Conservation (phyloP, 2,329 filamentous ascomycete species). For the Aspergillus ustus region DNA sequence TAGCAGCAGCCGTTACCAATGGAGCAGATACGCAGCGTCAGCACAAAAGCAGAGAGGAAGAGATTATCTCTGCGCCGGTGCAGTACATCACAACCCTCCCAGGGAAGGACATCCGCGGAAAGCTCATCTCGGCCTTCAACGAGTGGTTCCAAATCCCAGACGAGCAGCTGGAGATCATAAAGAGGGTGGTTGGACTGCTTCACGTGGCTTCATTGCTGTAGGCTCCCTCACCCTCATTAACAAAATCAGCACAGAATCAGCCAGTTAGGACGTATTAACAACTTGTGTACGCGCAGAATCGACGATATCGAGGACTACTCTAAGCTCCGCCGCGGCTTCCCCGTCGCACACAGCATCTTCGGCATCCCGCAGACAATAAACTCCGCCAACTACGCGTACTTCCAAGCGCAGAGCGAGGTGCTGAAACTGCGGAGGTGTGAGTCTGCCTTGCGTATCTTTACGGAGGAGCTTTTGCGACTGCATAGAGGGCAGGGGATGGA, state of each 20-base stretch:
- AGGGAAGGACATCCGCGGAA: constrained; percentile 49
- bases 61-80: constrained; percentile 5
- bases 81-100: constrained; percentile 24
- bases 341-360: constrained; percentile 55
- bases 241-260: too few species aligned
- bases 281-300: constrained; percentile 33
- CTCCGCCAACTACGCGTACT: constrained; percentile 50
- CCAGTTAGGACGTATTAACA: background rate
- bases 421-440: constrained; percentile 34
- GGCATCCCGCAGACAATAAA: constrained; percentile 56
- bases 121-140: constrained; percentile 51
- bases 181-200: constrained; percentile 46
- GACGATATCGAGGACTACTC: constrained; percentile 57
- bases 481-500: constrained; percentile 49
- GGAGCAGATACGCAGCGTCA: background rate
- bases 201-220: constrained; percentile 50
- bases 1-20: background rate
- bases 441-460: constrained; percentile 41
- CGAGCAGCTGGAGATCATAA: constrained; percentile 45
- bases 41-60: background rate
- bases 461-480: constrained; percentile 44
- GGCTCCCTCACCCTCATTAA: constrained; percentile 17
- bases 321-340: constrained; percentile 50
- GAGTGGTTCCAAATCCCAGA: constrained; percentile 48
- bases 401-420: constrained; percentile 40